Evolutionary conservation across 2,329 filamentous ascomycete species (phyloP), one percentile per base, ranked within the genome.

Genomic region (Drechmeria coniospora): DNA sequence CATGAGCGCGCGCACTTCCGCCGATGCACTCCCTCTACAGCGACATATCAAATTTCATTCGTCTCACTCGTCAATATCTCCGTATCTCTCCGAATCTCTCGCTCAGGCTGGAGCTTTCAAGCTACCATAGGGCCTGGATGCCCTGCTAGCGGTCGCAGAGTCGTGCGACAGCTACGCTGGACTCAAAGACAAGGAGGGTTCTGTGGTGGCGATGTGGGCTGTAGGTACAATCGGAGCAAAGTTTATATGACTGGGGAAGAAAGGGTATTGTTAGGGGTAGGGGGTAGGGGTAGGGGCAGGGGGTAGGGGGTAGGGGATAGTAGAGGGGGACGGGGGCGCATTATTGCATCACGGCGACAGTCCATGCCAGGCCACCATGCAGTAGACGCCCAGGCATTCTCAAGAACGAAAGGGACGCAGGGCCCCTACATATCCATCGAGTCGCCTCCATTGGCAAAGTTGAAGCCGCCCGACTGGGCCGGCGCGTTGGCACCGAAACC

Each of bases 381-480:
- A n/a, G n/a, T 26, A 15, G 11, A 6, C 6, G n/a, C 14, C 19
- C 15, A 18, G 11, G 24, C 26, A 21, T 28, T 29, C 21, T 26
- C 31, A n/a, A 26, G 25, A 17, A 11, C 15, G 15, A n/a, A 21
- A 23, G 6, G 20, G 6, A 4, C 6, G 5, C 11, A 28, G 21
- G 16, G 9, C 11, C 11, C 15, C 15, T 28, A 74, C 69, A 74
- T 74, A 45, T 74, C 69, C 69, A 74, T 74, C 15, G 67, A 68
- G 46, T 74, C 68, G 36, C 60, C 62, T 31, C 65, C 65, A 47
- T 74, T 83, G 53, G 81, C 81, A 53, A 98, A 98, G 72, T 82
- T 93, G 73, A 95, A 98, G 50, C 80, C 79, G 41, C 79, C 77
- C 45, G 78, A 71, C 49, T 81, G 76, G 45, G 57, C 54, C 22